Evolutionary conservation across 345 rosid genomes (phyloP), one percentile per base, ranked within the genome.

Genomic region (Schrenkiella parvula): DNA sequence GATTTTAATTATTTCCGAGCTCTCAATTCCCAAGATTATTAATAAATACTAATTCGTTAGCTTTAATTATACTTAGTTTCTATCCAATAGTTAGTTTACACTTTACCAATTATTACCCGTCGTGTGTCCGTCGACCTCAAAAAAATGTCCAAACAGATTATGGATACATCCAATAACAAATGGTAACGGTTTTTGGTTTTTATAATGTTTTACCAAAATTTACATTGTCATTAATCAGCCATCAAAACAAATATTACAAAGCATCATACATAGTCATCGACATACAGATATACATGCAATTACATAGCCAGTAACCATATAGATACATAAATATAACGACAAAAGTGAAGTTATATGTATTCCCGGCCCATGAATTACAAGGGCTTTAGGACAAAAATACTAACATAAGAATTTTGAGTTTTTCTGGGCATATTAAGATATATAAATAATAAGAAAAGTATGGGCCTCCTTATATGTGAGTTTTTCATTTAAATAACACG

Each of bases 11-110:
- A 32, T 38, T 74, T 74, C 3, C 67, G 61, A 74, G 73, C 28
- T 59, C 63, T 51, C 73, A 12, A 3, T 74, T 67, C 78, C 78
- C 73, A 74, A 67, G 52, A 47, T 19, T 66, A 9, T 8, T 46
- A 13, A 54, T 43, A n/a, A 14, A 43, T 23, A 17, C 22, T 17
- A 17, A 53, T 13, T 44, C 58, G 13, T 3, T 26, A 18, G 32
- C 70, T 47, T 29, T 44, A 26, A 26, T 7, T 23, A 12, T 8
- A 31, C 0, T 26, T 46, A 22, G 22, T 14, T n/a, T 69, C 5
- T 19, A 8, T 21, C 25, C 23, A 31, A 13, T 43, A 42, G 13
- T 22, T 43, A 42, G 13, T 22, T 13, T 22, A 47, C 46, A 8
- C 25, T 43, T 32, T 18, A 42, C 29, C 5, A 57, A 57, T 4